Evolutionary conservation across 352 stramenopile genomes (phyloP).

Genomic region (Globisporangium iwayamae): DNA sequence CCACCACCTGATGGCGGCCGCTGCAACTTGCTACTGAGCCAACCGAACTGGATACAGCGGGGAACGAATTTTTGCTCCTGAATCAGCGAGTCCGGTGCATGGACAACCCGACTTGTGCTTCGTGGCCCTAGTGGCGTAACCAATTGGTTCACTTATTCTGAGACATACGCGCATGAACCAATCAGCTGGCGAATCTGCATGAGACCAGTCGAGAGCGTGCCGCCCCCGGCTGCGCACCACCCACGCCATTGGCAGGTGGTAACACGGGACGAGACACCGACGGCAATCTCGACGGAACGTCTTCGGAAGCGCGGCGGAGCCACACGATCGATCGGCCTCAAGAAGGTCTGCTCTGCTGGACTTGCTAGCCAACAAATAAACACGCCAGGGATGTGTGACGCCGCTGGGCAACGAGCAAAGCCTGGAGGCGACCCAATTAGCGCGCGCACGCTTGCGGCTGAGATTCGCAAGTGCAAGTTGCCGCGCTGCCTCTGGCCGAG

Average conservation of each 20-base stretch:
- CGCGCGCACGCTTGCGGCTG: background rate
- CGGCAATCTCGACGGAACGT: background rate
- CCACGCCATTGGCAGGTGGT: slow-evolving; percentile 6
- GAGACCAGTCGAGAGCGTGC: slow-evolving; percentile 13
- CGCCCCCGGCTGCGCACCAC: background rate
- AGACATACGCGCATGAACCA: slow-evolving; percentile 9
- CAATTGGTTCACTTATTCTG: slow-evolving; percentile 9
- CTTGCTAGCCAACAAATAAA: background rate
- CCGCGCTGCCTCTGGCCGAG: background rate
- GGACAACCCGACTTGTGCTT: background rate
- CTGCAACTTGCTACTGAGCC: background rate
- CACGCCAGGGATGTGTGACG: background rate
- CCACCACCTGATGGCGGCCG: background rate
- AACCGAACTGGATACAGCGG: background rate
- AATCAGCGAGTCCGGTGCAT: slow-evolving; percentile 6
- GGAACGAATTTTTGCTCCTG: background rate
- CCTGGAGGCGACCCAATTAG: slow-evolving; percentile 9
- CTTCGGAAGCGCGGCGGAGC: slow-evolving; percentile 2
- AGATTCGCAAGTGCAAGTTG: slow-evolving; percentile 11
- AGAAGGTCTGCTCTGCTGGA: background rate
- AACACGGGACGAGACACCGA: slow-evolving; percentile 6
- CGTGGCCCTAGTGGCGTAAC: slow-evolving; percentile 2
- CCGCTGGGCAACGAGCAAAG: background rate
- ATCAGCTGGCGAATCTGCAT: background rate
- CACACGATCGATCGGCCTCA: slow-evolving; percentile 3